Base-by-base conservation (phyloP, 2,329 filamentous ascomycete genomes). In the Diatrype stigma region DNA sequence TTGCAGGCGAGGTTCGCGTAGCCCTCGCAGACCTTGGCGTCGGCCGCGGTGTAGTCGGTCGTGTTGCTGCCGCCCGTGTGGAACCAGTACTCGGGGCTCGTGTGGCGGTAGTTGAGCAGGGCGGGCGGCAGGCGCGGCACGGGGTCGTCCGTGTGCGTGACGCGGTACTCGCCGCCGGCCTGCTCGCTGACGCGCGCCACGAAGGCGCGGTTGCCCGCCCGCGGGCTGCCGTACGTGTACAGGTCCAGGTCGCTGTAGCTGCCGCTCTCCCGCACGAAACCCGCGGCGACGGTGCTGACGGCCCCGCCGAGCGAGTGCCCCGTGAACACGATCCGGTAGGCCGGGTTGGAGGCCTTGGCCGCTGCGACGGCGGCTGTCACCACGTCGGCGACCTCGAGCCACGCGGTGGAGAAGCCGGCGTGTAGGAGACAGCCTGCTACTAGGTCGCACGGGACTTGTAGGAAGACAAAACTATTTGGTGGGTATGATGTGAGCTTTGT, bases 281-380 rank as follows among this genome's bases (percentile, higher is more conserved):
- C 80, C 0, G 76, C 80, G 0, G 75, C 85, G 4, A 90, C 64
- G 6, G 78, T 81, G 37, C 79, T 82, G 2, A 89, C 71, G 6
- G 84, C 84, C 23, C 74, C 86, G 45, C 86, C 86, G 3, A 90
- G 79, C 10, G 82, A 86, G 71, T 89, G 86, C 34, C 86, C 87
- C 0, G 84, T 83, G n/a, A 77, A 66, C 17, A 85, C 64, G 62
- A 87, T 62, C 44, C 65, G 65, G 70, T 78, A 86, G 45, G 53
- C 55, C 1, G 83, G 81, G 68, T 82, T 68, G 26, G 71, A 64
- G 1, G 63, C 60, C 38, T 63, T 64, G 3, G 80, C 80, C 1
- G 64, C 52, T 19, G 66, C 56, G 21, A 87, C 62, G 48, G 73
- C 74, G 1, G 61, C 56, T 6, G 78, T 56, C 16, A 79, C 73